Evolutionary conservation across 1,284 basidiomycete genomes (phyloP).

Genomic region (Kwoniella shivajii): DNA sequence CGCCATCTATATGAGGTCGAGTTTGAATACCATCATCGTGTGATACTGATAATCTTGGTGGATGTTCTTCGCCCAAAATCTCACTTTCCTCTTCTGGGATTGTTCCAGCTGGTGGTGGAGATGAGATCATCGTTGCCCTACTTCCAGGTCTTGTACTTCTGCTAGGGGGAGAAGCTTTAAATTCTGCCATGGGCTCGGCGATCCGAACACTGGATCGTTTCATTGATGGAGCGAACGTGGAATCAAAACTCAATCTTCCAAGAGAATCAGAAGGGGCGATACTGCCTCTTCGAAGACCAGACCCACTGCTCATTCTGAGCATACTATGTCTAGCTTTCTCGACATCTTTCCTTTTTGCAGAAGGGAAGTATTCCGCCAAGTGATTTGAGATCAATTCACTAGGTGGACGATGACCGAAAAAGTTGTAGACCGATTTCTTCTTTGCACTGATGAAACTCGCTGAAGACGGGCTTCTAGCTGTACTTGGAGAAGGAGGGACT

Average conservation of each 20-base stretch:
- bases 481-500: conserved; percentile 55
- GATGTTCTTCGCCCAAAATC: conserved; percentile 6
- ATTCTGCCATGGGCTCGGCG: background rate
- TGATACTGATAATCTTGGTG: conserved; percentile 43
- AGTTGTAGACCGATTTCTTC: conserved; percentile 74
- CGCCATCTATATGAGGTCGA: conserved; percentile 20
- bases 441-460: conserved; percentile 47
- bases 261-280: conserved; percentile 21
- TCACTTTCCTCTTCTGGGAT: conserved; percentile 45
- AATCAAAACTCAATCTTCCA: conserved; percentile 15
- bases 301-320: conserved; percentile 57
- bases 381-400: conserved; percentile 97
- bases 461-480: conserved; percentile 47
- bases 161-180: conserved; percentile 23
- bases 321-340: conserved; percentile 85
- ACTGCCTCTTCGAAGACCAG: conserved; percentile 16
- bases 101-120: conserved; percentile 30
- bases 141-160: conserved; percentile 26
- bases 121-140: conserved; percentile 18
- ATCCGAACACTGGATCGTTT: conserved; percentile 5
- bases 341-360: conserved; percentile 84
- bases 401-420: conserved; percentile 96
- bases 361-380: conserved; percentile 93
- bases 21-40: conserved; percentile 28
- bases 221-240: conserved; percentile 8